Conservation (phyloP, 2,329 filamentous ascomycete genomes). For the Daldinia sp. region DNA sequence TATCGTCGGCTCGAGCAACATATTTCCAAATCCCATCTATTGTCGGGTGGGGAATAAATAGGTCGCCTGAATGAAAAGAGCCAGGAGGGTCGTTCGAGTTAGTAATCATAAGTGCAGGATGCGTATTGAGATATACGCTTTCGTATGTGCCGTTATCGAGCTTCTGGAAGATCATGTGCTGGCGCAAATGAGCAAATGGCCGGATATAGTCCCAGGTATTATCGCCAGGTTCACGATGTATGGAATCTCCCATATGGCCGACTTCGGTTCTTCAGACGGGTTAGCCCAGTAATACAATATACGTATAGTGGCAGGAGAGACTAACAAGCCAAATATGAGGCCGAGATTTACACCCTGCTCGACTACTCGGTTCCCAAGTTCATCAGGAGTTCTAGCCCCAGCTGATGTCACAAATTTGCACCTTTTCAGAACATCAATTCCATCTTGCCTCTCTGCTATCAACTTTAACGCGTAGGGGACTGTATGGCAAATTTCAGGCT, state of each 20-base stretch:
- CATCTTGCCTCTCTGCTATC: slow-evolving; percentile 48
- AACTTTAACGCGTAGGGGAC: slow-evolving; percentile 54
- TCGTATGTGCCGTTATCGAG: slow-evolving; percentile 48
- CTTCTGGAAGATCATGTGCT: slow-evolving; percentile 51
- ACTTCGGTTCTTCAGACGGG: slow-evolving; percentile 50
- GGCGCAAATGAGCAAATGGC: slow-evolving; percentile 48
- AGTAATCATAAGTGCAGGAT: slow-evolving; percentile 45
- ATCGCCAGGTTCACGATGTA: slow-evolving; percentile 49
- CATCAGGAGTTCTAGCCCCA: slow-evolving; percentile 53
- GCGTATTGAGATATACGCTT: slow-evolving; percentile 47
- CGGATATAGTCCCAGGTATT: slow-evolving; percentile 54
- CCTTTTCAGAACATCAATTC: slow-evolving; percentile 47
- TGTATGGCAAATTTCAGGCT: slow-evolving; percentile 51
- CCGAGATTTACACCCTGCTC: slow-evolving; percentile 49
- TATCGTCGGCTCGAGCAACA: slow-evolving; percentile 50
- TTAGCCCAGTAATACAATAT: slow-evolving; percentile 5
- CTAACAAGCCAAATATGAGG: slow-evolving; percentile 53
- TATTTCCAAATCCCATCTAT: slow-evolving; percentile 51
- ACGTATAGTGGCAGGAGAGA: background rate
- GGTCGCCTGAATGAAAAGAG: slow-evolving; percentile 49
- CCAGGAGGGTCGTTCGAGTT: slow-evolving; percentile 50
- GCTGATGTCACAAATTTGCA: slow-evolving; percentile 53
- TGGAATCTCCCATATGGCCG: slow-evolving; percentile 53
- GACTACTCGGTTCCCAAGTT: slow-evolving; percentile 51
- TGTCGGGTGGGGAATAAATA: slow-evolving; percentile 50